These are phyloP conservation scores for Elsinoe fawcettii DNA, from an alignment of 2,329 filamentous ascomycete species.

Conservation along the genomic window DNA sequence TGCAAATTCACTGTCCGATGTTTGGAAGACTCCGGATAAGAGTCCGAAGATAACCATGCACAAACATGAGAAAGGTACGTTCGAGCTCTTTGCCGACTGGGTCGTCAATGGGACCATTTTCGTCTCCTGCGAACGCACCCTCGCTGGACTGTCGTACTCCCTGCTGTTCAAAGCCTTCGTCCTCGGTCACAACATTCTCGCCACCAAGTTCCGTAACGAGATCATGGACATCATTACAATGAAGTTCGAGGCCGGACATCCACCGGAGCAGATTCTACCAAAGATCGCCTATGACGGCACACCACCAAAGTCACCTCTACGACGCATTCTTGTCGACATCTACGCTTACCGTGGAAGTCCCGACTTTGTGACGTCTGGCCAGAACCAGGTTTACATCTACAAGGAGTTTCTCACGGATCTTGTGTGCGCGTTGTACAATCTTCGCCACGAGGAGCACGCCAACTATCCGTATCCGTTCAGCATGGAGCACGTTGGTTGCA, in stretches of 20 bases:
- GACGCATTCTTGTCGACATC: conserved; percentile 20
- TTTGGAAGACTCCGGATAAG: background rate
- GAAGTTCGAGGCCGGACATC: conserved; percentile 7
- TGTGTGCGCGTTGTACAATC: background rate
- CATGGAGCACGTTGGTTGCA: background rate
- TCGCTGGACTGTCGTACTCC: background rate
- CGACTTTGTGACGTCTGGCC: conserved; percentile 2
- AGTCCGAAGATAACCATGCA: background rate
- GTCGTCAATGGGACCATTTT: background rate
- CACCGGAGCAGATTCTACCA: conserved; percentile 10
- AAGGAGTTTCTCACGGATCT: conserved; percentile 18
- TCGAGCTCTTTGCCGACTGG: conserved; percentile 11
- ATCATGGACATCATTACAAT: conserved; percentile 13
- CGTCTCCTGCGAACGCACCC: background rate
- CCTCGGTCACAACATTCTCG: background rate
- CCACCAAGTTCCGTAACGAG: conserved; percentile 1
- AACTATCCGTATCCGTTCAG: background rate
- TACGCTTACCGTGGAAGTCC: conserved; percentile 17
- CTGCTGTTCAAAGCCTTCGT: conserved; percentile 4
- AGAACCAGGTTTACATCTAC: background rate
- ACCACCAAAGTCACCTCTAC: conserved; percentile 14
- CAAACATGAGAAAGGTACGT: background rate
- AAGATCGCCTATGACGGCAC: conserved; percentile 19
- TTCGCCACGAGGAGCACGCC: background rate
- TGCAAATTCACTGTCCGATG: background rate